Evolutionary conservation across 331 rosid species (phyloP), one percentile per base, ranked within the genome.

Genomic region (Spiraea crenata): DNA sequence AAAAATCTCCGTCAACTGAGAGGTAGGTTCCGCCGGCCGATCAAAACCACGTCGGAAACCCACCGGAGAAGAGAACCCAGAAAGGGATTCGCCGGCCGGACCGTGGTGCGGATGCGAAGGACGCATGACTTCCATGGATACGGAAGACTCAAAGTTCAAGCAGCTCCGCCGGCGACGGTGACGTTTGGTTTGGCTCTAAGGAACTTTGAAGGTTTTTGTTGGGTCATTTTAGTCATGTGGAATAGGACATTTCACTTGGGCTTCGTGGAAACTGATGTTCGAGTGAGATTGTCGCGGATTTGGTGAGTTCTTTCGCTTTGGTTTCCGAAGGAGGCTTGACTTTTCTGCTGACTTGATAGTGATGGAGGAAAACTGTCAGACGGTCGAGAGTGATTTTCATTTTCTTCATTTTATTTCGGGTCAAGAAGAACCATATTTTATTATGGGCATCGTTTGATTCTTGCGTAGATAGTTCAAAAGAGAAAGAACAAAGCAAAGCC

Each of bases 61-160:
- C 6, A 69, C 59, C 31, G 79, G 78, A 40, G 82, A 63, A 15
- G 87, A 84, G 57, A 76, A 74, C 69, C 75, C 89, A 74, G 60
- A 77, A 72, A 65, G 54, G 79, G 70, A 9, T 40, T 75, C 73
- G 16, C 60, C 76, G 46, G 76, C 40, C 56, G 56, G 52, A 52
- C 52, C 67, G 57, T 69, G 63, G 20, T 49, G 74, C 57, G 80
- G 84, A 75, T 65, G 66, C 3, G 79, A 78, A 59, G 84, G 96
- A 8, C 65, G 82, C 83, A 86, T 70, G 60, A 87, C 83, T 78
- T 87, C 82, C 96, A 92, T 89, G 39, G 55, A 35, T 50, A 57
- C 34, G 63, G 50, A 57, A 15, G n/a, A 38, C 13, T 16, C 6
- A 61, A 58, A 58, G 75, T 51, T 46, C 50, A 69, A 5, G 49